Base-by-base conservation (phyloP, 2,329 filamentous ascomycete species). In the Calonectria fujianensis region DNA sequence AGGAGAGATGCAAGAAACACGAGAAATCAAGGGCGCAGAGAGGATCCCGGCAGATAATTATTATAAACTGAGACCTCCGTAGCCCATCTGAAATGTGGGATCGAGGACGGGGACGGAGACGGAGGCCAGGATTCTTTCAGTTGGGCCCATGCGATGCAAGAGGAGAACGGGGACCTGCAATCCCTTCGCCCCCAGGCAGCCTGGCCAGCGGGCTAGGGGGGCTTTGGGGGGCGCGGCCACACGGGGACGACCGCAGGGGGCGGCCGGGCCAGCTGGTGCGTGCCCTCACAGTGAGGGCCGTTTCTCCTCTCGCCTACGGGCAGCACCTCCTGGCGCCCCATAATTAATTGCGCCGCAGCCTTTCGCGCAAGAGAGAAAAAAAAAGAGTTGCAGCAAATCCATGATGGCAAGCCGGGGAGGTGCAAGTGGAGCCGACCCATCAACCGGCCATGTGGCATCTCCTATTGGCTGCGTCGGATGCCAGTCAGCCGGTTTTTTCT, bases 401-500 rank as follows among this genome's bases (percentile, higher is more conserved):
- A 54, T 57, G 59, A 65, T 71, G 39, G 27, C 69, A 35, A 51
- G 59, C 69, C 51, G 8, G 45, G 31, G 32, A 61, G 35, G 68
- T 64, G 18, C 45, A 20, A 65, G 61, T 65, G 61, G 61, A 39
- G 69, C 29, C 59, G 50, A 16, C n/a, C 41, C 50, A 51, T 63
- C 48, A 39, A 24, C 37, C 20, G 48, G 14, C 48, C 48, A 11
- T 8, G 31, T 18, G 16, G 27, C 20, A 29, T 29, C 35, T 50
- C 20, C 51, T 45, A 71, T 71, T 71, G 69, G 69, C 50, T 41
- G 20, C 35, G 48, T 32, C 48, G 48, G 14, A 39, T 71, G 69
- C 29, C 54, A 64, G 69, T 65, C 48, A 45, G 69, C 45, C 59
- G 59, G 59, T 54, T 65, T 71, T 71, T 51, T 45, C 59, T 64